Base-by-base conservation (phyloP, 495 filamentous ascomycete genomes). In the Aspergillus haitiensis region DNA sequence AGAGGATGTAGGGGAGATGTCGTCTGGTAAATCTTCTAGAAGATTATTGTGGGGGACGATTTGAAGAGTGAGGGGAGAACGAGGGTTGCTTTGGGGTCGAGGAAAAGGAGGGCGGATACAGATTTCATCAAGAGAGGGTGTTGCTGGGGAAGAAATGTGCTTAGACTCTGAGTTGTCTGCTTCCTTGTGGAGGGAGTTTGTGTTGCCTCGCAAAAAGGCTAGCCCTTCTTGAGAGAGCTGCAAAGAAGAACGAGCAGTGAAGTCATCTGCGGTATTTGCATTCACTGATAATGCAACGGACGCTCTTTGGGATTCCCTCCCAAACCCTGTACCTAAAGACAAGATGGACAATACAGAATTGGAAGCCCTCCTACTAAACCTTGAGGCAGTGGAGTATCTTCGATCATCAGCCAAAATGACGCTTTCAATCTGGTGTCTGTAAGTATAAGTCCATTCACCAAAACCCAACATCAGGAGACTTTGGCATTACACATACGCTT, bases 141-240 rank as follows among this genome's bases (percentile, higher is more conserved):
- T 62, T 57, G 31, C 37, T 39, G 50, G 34, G 60, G 27, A 50
- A 46, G 16, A 27, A 10, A 37, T 40, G 18, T 21, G 50, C 16
- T 56, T 55, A 48, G 7, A 13, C 34, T 42, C 21, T 37, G 50
- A 6, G 15, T 47, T 32, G 33, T 31, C 39, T 33, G 46, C 62
- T 21, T 37, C 15, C 7, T 52, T 33, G n/a, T 8, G 13, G 40
- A 55, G 46, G n/a, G 37, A 16, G 31, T 33, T 37, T 56, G 55
- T 56, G 54, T 55, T 58, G 13, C 32, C 2, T 21, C 52, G 48
- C 10, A 53, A 48, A 57, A 58, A 33, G 16, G 15, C 60, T 39
- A 27, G n/a, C 44, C 34, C 55, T 1, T 58, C 47, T 13, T 9
- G 15, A 11, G 46, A 64, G 16, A 31, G 37, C 11, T 56, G 15